Percentiles rank a stretch among this genome's conserved stretches.
Conservation (phyloP, 441 rosid species). For the Sinapis alba region DNA sequence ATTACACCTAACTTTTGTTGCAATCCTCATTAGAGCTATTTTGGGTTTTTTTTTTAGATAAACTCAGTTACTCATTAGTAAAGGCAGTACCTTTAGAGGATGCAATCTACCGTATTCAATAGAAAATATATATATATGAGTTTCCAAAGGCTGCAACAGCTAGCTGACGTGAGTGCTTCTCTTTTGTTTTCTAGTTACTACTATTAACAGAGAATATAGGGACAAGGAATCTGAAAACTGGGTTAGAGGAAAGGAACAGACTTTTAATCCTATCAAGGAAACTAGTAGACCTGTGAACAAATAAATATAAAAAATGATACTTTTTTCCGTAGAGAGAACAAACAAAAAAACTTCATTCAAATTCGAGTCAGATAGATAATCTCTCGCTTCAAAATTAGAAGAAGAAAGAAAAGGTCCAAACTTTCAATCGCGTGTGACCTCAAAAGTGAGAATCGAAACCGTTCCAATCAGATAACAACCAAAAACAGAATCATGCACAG, state of each 20-base stretch:
- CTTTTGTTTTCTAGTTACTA: neutral
- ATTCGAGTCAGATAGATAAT: conserved; percentile 9
- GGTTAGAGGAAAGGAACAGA: neutral
- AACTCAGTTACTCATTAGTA: conserved; percentile 1
- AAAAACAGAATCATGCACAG: neutral
- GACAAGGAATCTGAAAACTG: neutral
- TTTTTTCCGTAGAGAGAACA: neutral
- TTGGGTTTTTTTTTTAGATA: neutral
- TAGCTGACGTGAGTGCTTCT: neutral
- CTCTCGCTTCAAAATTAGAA: neutral
- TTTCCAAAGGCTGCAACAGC: conserved; percentile 11
- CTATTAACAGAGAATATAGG: neutral
- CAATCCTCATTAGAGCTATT: neutral
- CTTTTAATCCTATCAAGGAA: neutral
- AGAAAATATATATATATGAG: conserved; percentile 12
- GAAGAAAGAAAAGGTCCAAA: neutral
- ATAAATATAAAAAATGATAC: neutral
- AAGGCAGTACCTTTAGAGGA: neutral
- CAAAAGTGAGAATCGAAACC: conserved; percentile 24
- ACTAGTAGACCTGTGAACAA: neutral
- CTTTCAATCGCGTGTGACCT: neutral
- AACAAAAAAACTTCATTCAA: neutral
- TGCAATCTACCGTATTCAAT: neutral
- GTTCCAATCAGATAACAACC: conserved; percentile 8
- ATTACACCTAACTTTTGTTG: neutral